These are phyloP conservation scores for Vitis hybrid DNA, from an alignment of 177 flowering plant genomes.

Conservation along the genomic window DNA sequence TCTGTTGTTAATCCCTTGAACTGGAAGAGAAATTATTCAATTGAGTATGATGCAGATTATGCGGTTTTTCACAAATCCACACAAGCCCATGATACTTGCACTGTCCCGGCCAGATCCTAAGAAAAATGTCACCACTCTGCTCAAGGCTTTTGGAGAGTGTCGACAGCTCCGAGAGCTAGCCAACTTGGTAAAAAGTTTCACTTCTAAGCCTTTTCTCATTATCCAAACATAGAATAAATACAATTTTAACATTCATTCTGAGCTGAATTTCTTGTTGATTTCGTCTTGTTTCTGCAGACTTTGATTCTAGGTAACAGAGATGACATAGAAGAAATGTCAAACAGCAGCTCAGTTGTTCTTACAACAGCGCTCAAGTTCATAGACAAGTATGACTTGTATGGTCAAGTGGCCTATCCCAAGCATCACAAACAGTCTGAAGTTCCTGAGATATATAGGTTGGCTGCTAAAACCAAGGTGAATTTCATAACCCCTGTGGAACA, in stretches of 20 bases:
- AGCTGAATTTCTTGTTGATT: not conserved
- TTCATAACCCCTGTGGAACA: not conserved
- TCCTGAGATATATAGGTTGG: slow-evolving; percentile 78
- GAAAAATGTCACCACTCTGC: slow-evolving; percentile 74
- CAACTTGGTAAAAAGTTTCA: slow-evolving; percentile 53
- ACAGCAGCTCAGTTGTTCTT: slow-evolving; percentile 58
- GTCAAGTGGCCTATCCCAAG: slow-evolving; percentile 88
- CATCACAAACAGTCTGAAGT: slow-evolving; percentile 92
- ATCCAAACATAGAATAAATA: not conserved
- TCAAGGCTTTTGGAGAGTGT: slow-evolving; percentile 86
- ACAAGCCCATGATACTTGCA: slow-evolving; percentile 87
- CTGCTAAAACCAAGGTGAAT: slow-evolving; percentile 78
- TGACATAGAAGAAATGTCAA: slow-evolving; percentile 80
- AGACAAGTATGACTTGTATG: slow-evolving; percentile 81
- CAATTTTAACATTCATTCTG: not conserved
- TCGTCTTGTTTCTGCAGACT: slow-evolving; percentile 39
- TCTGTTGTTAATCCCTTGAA: not conserved
- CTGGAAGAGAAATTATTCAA: too few species aligned
- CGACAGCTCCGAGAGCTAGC: slow-evolving; percentile 69
- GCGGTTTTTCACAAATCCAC: slow-evolving; percentile 81
- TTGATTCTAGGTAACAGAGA: slow-evolving; percentile 86
- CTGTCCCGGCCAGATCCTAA: slow-evolving; percentile 88
- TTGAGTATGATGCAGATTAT: slow-evolving; percentile 46
- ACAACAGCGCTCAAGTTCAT: slow-evolving; percentile 71
- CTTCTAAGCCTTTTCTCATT: not conserved